phyloP scores from a whole-genome alignment of 768 basidiomycete species.

The Amanita rimosa region DNA sequence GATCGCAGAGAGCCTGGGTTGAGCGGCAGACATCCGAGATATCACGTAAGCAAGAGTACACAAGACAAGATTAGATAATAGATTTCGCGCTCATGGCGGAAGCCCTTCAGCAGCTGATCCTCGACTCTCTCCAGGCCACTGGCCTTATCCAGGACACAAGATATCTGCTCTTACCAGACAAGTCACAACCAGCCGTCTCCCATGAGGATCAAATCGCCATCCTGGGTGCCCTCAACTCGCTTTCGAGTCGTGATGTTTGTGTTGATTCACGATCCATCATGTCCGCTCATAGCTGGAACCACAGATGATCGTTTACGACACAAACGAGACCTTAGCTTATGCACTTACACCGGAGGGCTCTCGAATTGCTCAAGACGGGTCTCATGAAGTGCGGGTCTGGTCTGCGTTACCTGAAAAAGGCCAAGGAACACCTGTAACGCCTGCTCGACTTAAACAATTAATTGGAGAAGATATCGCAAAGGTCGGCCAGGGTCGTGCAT shows the following conservation, averaged over 20 bases:
- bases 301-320: conserved; percentile 78
- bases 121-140: conserved; percentile 54
- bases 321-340: conserved; percentile 67
- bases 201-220: conserved; percentile 77
- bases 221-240: conserved; percentile 86
- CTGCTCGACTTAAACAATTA: conserved; percentile 55
- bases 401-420: conserved; percentile 65
- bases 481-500: conserved; percentile 89
- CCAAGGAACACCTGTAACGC: conserved; percentile 51
- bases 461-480: conserved; percentile 87
- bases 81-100: conserved; percentile 47
- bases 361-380: conserved; percentile 70
- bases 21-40: conserved; percentile 21
- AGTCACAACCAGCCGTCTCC: conserved; percentile 40
- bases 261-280: conserved; percentile 6
- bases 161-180: conserved; percentile 52
- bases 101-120: conserved; percentile 65
- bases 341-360: conserved; percentile 73
- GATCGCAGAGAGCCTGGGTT: conserved; percentile 40
- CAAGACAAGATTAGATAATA: too few relatives aligned
- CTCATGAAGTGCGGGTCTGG: conserved; percentile 96
- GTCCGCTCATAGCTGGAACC: conserved; percentile 5
- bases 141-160: conserved; percentile 59
- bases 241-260: conserved; percentile 74
- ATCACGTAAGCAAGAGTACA: conserved; percentile 10